Base-by-base conservation (phyloP, 257 asterid genomes). In the Solanum tarapatanum region DNA sequence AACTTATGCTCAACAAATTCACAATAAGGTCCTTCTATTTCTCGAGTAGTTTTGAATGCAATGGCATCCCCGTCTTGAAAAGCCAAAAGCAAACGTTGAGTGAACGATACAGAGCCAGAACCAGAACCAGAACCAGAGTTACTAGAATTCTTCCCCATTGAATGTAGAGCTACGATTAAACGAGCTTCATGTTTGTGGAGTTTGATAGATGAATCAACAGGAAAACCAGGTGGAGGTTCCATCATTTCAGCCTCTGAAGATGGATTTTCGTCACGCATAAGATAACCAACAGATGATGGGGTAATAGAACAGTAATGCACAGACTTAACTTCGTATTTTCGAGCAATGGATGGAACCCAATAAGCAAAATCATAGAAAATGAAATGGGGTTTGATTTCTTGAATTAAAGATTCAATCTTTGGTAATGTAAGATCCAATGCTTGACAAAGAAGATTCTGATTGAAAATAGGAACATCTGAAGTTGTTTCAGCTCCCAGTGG, bases 401-500 rank as follows among this genome's bases (percentile, higher is more conserved):
- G 17, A 17, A 89, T 69, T 51, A 80, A 39, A 45, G 33, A 41
- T 7, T 89, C 87, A 58, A 89, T 48, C 43, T 86, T 32, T 7
- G 24, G 89, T 17, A 83, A 32, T 21, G 93, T 91, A 1, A 89
- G 90, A 69, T 93, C 95, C 93, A 93, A 90, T 21, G 95, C 94
- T 11, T 76, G 90, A 26, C 90, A 89, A 69, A 93, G 91, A 33
- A 90, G 93, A 2, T 90, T 35, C 24, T 86, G 87, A 68, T 76
- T 60, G 23, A 92, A 91, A 33, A 91, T 91, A 51, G 94, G 90
- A 39, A 92, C 88, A 35, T 92, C 94, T 4, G 94, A 83, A 8
- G 93, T 90, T 60, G 93, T 90, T 68, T 91, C 94, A 16, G 93
- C 90, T 4, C 93, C 94, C 0, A 76, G 69, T 3, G 95, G 94